Conservation (phyloP, 176 grass and related monocot species). For the Puya raimondii region DNA sequence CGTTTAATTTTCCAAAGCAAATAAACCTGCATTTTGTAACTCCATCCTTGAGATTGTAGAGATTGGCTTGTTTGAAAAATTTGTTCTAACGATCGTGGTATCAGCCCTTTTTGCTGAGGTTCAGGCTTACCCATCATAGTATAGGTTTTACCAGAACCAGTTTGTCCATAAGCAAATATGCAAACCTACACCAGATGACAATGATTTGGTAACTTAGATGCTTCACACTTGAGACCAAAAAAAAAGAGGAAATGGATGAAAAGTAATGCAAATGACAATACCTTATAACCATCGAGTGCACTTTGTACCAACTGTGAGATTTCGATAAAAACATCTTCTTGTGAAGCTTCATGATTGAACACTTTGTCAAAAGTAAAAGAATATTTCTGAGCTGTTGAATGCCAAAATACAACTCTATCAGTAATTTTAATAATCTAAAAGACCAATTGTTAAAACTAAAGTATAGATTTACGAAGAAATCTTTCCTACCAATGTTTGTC, state of each 20-base stretch:
- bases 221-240: not conserved
- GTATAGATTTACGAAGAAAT: not conserved
- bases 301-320: constrained; percentile 92
- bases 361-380: constrained; percentile 95
- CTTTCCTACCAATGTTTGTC: constrained; percentile 44
- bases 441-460: not conserved
- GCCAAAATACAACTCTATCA: constrained; percentile 7
- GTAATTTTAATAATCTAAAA: constrained; percentile 3
- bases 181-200: constrained; percentile 48
- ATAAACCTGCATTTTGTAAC: constrained; percentile 71
- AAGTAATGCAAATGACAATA: constrained; percentile 7
- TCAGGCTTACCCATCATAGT: constrained; percentile 90
- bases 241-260: not conserved
- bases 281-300: constrained; percentile 97
- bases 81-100: constrained; percentile 88
- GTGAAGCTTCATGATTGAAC: constrained; percentile 60
- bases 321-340: constrained; percentile 91
- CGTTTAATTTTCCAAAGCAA: not conserved
- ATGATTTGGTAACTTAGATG: constrained; percentile 4
- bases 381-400: constrained; percentile 49
- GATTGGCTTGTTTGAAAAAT: constrained; percentile 65
- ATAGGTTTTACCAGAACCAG: constrained; percentile 96
- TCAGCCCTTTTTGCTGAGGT: constrained; percentile 56
- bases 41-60: constrained; percentile 80
- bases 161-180: constrained; percentile 99